Evolutionary conservation across 2,329 filamentous ascomycete species (phyloP).

Genomic region (Chrysoporthe deuterocubensis): DNA sequence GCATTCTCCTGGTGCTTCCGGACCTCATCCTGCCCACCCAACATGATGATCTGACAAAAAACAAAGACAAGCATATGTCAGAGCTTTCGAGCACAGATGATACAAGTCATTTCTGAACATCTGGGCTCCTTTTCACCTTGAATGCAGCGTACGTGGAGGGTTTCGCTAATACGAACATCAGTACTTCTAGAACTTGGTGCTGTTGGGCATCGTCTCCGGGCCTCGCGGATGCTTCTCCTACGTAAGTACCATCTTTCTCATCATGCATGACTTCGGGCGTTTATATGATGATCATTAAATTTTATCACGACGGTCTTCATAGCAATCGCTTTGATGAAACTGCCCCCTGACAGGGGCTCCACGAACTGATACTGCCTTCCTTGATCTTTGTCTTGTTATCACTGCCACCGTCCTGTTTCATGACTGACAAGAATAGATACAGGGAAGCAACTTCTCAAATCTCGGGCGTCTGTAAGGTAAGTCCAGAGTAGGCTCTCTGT

Average conservation of each 20-base stretch:
- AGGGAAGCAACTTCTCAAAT: not conserved
- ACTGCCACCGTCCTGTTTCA: not conserved
- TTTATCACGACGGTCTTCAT: slow-evolving; percentile 90
- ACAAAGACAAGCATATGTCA: slow-evolving; percentile 97
- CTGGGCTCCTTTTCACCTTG: slow-evolving; percentile 14
- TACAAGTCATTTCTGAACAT: slow-evolving; percentile 49
- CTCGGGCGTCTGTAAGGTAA: not conserved
- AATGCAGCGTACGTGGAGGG: slow-evolving; percentile 30
- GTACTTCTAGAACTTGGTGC: not conserved
- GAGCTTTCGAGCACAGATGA: slow-evolving; percentile 66
- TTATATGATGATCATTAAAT: slow-evolving; percentile 69
- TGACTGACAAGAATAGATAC: slow-evolving; percentile 20
- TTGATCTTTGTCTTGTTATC: not conserved
- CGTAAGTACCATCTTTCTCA: not conserved
- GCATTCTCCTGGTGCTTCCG: not conserved
- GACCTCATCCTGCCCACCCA: slow-evolving; percentile 28
- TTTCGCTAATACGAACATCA: slow-evolving; percentile 36
- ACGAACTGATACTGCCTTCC: slow-evolving; percentile 40
- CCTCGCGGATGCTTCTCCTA: not conserved
- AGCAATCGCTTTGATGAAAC: slow-evolving; percentile 79
- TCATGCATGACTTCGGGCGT: slow-evolving; percentile 16
- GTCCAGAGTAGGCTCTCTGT: not conserved
- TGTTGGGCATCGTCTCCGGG: not conserved
- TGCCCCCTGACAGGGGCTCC: slow-evolving; percentile 73
- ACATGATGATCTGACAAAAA: slow-evolving; percentile 80